Conservation (phyloP, 352 stramenopile species). For the Globisporangium perplexum region DNA sequence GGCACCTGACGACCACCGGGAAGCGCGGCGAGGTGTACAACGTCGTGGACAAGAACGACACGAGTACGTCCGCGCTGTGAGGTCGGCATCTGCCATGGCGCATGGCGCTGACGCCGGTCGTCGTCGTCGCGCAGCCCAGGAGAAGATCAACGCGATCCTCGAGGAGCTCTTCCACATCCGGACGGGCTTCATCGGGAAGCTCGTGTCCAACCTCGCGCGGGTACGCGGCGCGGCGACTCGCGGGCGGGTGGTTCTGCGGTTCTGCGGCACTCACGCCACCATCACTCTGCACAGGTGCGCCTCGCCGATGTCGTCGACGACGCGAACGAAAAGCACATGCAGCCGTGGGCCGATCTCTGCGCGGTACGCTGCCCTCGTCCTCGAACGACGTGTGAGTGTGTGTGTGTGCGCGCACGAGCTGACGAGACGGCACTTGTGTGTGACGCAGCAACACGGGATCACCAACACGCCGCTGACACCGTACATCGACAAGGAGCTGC, state of each 20-base stretch:
- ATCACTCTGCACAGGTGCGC: slow-evolving; percentile 29
- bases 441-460: slow-evolving; percentile 56
- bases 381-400: too few relatives aligned
- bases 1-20: slow-evolving; percentile 59
- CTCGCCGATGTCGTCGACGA: slow-evolving; percentile 82
- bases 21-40: slow-evolving; percentile 71
- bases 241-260: too few relatives aligned
- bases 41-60: slow-evolving; percentile 83
- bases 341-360: slow-evolving; percentile 83
- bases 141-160: slow-evolving; percentile 69
- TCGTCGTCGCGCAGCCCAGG: slow-evolving; percentile 39
- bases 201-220: slow-evolving; percentile 78
- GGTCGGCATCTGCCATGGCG: too few relatives aligned
- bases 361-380: slow-evolving; percentile 21
- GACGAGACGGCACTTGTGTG: neutral
- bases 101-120: neutral
- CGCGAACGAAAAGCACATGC: slow-evolving; percentile 89
- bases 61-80: slow-evolving; percentile 34
- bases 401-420: neutral
- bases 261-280: neutral
- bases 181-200: slow-evolving; percentile 81
- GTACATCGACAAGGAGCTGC: slow-evolving; percentile 86
- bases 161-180: slow-evolving; percentile 80
- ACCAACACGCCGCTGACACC: slow-evolving; percentile 80
- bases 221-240: too few relatives aligned